Evolutionary conservation across 345 rosid species (phyloP), one percentile per base, ranked within the genome.

Genomic region (Euphorbia peplus): DNA sequence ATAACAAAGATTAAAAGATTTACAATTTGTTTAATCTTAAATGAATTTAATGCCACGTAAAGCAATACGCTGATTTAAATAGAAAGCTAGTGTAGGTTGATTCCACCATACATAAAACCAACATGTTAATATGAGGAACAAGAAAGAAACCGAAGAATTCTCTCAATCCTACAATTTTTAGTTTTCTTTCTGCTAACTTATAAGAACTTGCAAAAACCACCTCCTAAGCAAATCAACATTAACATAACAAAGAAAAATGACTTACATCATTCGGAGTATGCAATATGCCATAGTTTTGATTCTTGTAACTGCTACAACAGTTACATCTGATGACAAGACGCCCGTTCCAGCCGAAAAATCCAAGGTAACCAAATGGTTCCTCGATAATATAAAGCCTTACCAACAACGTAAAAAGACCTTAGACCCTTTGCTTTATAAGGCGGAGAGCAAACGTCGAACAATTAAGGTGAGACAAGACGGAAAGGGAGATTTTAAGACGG

Each of bases 401-500:
- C 29, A 60, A 1, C 16, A 28, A 5, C 81, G 88, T 6, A 82
- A 79, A 60, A 79, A 73, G 47, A 70, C 70, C 29, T 28, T 90
- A 25, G 83, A 90, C 75, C 74, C 85, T 0, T 73, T 70, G 57
- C 86, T 88, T 0, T 72, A 10, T 8, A 78, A 70, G 0, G 91
- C 91, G 0, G 93, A 90, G 73, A 75, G 78, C 7, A 2, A 12
- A 0, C 62, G 62, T 39, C 82, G 32, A 58, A 63, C 66, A 15
- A 83, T 88, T 53, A 83, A 32, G 75, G 89, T 90, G 7, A 32
- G 57, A 3, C 22, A 75, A 58, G 82, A 81, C 47, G 90, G 92
- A 26, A 76, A 68, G 8, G 89, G 90, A 6, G 70, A 86, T 4
- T 84, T 82, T 76, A 73, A 69, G 63, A 88, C 80, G 0, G 26